A percentile compares a stretch with the other conserved stretches of the same genome.
These are phyloP conservation scores for Saccharomycopsis capsularis DNA, from an alignment of 805 yeast genomes.

Conservation along the genomic window DNA sequence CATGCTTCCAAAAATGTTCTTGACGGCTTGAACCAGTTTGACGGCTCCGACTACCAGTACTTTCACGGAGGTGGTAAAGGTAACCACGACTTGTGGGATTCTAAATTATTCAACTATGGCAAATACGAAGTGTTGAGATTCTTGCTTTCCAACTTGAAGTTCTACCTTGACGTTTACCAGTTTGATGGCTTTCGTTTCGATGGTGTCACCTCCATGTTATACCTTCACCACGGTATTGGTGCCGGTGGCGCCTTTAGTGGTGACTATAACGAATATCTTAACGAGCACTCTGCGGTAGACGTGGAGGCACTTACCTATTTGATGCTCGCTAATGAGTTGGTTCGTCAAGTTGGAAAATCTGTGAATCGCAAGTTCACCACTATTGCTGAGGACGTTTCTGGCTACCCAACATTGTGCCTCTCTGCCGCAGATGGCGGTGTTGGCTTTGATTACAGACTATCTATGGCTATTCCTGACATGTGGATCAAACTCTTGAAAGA, in stretches of 20 bases:
- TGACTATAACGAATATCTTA: conserved; percentile 84
- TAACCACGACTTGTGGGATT: conserved; percentile 88
- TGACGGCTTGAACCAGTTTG: conserved; percentile 89
- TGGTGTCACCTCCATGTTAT: conserved; percentile 93
- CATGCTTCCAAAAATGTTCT: conserved; percentile 92
- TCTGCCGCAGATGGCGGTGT: conserved; percentile 74
- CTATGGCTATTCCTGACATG: conserved; percentile 99
- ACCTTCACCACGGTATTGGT: conserved; percentile 88
- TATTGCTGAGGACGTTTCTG: conserved; percentile 95
- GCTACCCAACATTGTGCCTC: conserved; percentile 91
- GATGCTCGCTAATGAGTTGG: conserved; percentile 83
- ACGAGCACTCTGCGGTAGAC: conserved; percentile 69
- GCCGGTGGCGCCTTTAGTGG: conserved; percentile 80
- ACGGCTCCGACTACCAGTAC: conserved; percentile 92
- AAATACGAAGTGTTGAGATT: conserved; percentile 87
- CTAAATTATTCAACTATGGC: conserved; percentile 89
- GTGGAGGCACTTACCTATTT: conserved; percentile 79
- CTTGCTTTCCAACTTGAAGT: conserved; percentile 75
- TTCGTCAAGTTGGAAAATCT: conserved; percentile 42
- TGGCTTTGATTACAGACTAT: conserved; percentile 88
- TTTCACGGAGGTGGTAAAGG: conserved; percentile 89
- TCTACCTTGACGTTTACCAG: conserved; percentile 70
- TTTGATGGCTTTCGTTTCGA: conserved; percentile 97
- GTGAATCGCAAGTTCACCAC: conserved; percentile 52
- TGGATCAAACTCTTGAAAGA: conserved; percentile 95